Evolutionary conservation across 768 basidiomycete genomes (phyloP), one percentile per base, ranked within the genome.

Genomic region (Suillus cothurnatus): DNA sequence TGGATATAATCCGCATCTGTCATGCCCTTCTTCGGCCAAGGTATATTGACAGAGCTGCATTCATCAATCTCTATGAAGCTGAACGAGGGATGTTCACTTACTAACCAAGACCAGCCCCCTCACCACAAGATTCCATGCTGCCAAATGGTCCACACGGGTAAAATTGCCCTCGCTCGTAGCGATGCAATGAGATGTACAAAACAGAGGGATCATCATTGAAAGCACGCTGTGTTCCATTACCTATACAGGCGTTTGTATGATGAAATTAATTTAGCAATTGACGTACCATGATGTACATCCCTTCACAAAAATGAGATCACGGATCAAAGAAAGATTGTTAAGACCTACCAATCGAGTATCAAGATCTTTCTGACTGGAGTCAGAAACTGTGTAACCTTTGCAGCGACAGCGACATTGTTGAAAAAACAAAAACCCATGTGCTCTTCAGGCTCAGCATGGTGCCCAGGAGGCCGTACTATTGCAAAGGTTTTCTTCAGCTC

Each of bases 381-480:
- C 62, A 82, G 70, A 67, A 90, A 80, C 73, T 93, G 90, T 23
- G 92, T 88, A 31, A 95, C 92, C 71, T 88, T 87, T 23, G 94
- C 86, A 1, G 96, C 96, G 19, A 99, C 92, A 0, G 97, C 91
- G 39, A 97, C 95, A 73, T 99, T 99, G 77, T 99, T 99, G 81
- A 95, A 97, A 81, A 99, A 97, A 78, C 97, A 99, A 76, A 99
- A 99, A 1, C 97, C 97, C 96, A 99, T 98, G 68, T 94, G 93
- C 73, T 96, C 92, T 68, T 97, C 94, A 6, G 97, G 97, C 74
- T 99, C 97, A 7, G 97, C 96, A 72, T 99, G 97, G 74, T 99
- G 97, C 0, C 97, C 97, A 0, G 97, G 97, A 15, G 97, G 97
- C 61, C 97, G 87, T 41, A 99, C 96, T 67, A 99, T 94, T 2